Evolutionary conservation across 2,329 filamentous ascomycete species (phyloP).

Genomic region (Pseudogymnoascus sp.): DNA sequence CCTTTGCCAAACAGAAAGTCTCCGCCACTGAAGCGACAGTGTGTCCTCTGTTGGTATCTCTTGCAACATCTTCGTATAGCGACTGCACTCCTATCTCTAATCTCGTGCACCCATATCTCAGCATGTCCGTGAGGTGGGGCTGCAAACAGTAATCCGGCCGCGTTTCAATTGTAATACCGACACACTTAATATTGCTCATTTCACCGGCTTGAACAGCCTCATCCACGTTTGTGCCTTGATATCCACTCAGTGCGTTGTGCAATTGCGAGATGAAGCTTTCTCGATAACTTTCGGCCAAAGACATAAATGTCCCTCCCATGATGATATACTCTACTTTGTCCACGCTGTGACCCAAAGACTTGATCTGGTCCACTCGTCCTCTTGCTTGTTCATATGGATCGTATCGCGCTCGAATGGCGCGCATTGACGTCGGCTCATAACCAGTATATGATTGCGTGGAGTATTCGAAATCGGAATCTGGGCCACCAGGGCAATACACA

Average conservation of each 20-base stretch:
- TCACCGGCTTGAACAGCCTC: slow-evolving; percentile 91
- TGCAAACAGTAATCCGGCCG: slow-evolving; percentile 94
- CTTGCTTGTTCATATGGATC: slow-evolving; percentile 97
- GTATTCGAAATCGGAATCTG: slow-evolving; percentile 98
- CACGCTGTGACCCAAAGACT: slow-evolving; percentile 88
- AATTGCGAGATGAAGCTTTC: slow-evolving; percentile 92
- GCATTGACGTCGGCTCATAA: slow-evolving; percentile 97
- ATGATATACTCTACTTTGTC: slow-evolving; percentile 99
- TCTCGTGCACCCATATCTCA: slow-evolving; percentile 94
- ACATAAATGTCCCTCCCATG: slow-evolving; percentile 99
- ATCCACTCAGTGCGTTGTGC: slow-evolving; percentile 93
- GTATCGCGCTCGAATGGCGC: slow-evolving; percentile 91
- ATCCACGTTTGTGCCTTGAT: slow-evolving; percentile 88
- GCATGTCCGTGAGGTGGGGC: slow-evolving; percentile 90
- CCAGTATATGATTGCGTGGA: slow-evolving; percentile 98
- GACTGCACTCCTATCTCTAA: slow-evolving; percentile 94
- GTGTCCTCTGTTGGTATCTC: slow-evolving; percentile 94
- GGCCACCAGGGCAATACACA: slow-evolving; percentile 95
- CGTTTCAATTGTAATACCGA: slow-evolving; percentile 97
- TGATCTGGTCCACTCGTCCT: slow-evolving; percentile 93
- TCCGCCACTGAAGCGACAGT: slow-evolving; percentile 93
- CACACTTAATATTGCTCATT: slow-evolving; percentile 96
- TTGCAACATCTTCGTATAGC: slow-evolving; percentile 94
- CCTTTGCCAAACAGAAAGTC: slow-evolving; percentile 94
- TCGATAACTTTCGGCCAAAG: slow-evolving; percentile 76